phyloP scores from a whole-genome alignment of 352 stramenopile species.

The Elongisporangium undulatum region DNA sequence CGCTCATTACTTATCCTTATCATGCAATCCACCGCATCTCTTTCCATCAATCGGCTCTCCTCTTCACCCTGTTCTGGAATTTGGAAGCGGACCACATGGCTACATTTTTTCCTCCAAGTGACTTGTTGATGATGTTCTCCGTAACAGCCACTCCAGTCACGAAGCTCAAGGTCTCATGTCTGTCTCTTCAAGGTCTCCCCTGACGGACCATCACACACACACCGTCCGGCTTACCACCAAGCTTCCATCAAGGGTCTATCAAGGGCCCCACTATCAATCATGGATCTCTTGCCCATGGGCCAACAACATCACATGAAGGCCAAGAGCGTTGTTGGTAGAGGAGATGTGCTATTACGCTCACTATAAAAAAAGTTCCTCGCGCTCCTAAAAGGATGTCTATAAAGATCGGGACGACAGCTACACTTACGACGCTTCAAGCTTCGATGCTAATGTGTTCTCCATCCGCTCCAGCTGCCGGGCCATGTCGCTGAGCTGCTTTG shows the following conservation, averaged over 20 bases:
- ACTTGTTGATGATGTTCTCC: neutral
- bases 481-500: conserved; percentile 47
- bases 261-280: too few relatives aligned
- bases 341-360: neutral
- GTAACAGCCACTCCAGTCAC: neutral
- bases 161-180: neutral
- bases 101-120: neutral
- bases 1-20: too few relatives aligned
- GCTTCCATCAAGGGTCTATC: too few relatives aligned
- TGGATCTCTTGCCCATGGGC: too few relatives aligned
- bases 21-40: neutral
- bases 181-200: neutral
- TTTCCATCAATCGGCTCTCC: neutral
- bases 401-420: neutral
- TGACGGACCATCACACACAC: too few relatives aligned
- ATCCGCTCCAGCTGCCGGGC: conserved; percentile 58
- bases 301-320: neutral
- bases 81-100: neutral
- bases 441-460: conserved; percentile 36
- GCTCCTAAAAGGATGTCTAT: neutral
- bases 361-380: neutral
- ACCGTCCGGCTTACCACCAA: too few relatives aligned
- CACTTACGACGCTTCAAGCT: conserved; percentile 18
- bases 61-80: neutral
- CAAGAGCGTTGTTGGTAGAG: neutral